phyloP scores from a whole-genome alignment of 306 rosid species.

The Pterocarpus santalinus region DNA sequence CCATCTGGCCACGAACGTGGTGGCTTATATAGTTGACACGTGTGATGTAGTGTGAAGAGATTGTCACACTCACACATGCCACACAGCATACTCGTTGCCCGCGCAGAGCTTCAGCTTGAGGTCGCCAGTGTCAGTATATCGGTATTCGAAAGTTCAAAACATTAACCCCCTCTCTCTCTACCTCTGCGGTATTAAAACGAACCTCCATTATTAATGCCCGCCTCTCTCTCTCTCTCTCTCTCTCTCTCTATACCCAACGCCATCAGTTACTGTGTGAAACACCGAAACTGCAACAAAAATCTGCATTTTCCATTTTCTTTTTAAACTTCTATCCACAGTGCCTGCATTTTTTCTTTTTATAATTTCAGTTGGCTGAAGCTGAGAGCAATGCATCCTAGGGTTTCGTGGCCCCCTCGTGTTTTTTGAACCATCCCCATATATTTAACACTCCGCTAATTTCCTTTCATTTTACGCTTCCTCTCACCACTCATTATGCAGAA shows the following conservation, averaged over 20 bases:
- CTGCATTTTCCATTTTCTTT: too few species aligned
- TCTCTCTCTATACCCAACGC: too few species aligned
- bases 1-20: too few species aligned
- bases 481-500: constrained; percentile 14
- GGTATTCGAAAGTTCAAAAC: constrained; percentile 74
- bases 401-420: constrained; percentile 12
- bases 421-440: constrained; percentile 29
- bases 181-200: too few species aligned
- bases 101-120: constrained; percentile 37
- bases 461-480: constrained; percentile 35
- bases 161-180: not conserved
- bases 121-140: constrained; percentile 32
- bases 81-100: constrained; percentile 30
- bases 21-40: too few species aligned
- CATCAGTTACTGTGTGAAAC: too few species aligned
- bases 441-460: constrained; percentile 1
- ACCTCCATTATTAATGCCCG: too few species aligned
- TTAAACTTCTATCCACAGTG: not conserved
- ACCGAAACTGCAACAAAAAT: too few species aligned
- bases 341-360: not conserved
- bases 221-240: too few species aligned
- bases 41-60: too few species aligned
- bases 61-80: not conserved
- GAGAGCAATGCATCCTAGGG: constrained; percentile 35
- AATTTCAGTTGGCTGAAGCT: constrained; percentile 24